Evolutionary conservation across 306 rosid species (phyloP), one percentile per base, ranked within the genome.

Genomic region (Medicago ruthenica): DNA sequence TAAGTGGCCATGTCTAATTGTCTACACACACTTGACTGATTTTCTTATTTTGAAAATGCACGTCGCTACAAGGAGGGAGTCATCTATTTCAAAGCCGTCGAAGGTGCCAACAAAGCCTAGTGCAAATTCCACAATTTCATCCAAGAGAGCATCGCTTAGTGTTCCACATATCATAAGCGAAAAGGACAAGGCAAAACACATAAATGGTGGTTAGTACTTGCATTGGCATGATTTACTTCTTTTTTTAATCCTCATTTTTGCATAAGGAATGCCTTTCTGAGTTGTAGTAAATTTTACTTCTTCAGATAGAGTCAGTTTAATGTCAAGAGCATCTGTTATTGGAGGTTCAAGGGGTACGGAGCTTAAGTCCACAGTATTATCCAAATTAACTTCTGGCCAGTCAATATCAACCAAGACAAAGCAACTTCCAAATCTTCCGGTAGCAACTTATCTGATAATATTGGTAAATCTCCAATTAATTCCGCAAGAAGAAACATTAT

Each of bases 111-210:
- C 71, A 66, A 92, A 83, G 84, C 83, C 85, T 66, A 83, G 59
- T 78, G 76, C 91, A n/a, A 82, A 77, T 88, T 77, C 93, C 79
- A 63, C 85, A 48, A 27, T 82, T 55, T 73, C 84, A 36, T 79
- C 85, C 75, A 93, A 90, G 84, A 96, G 92, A 85, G 90, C 84
- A 55, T 92, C 96, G 12, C 57, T 88, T 18, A 86, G 95, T 41
- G 81, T 76, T 70, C 75, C 54, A 20, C 88, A 66, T 80, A 24
- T 72, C 72, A 84, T 80, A 77, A 44, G n/a, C 34, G 96, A 75
- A 76, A 87, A 76, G 71, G 89, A 87, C 72, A 87, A 63, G 58
- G 74, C 69, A 58, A 92, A 79, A 83, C 78, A 54, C 53, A 55
- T 81, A 82, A 69, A 76, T 72, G 91, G 98, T 87, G 88, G 88